Conservation (phyloP, 2,329 filamentous ascomycete species). For the Colletotrichum ledebouriae region DNA sequence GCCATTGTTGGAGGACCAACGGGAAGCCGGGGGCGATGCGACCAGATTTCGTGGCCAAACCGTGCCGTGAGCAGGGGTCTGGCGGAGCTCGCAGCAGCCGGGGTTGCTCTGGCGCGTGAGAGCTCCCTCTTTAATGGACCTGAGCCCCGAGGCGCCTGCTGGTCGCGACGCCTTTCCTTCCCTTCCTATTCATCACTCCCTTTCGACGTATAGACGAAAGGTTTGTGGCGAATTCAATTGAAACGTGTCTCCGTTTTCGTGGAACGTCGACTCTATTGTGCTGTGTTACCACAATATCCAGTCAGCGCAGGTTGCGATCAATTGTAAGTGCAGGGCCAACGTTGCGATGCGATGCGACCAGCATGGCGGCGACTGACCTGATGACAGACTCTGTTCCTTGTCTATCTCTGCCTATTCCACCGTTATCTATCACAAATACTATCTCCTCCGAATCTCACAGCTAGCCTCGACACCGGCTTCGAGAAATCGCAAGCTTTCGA, state of each 20-base stretch:
- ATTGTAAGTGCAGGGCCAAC: constrained; percentile 41
- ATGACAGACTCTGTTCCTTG: constrained; percentile 16
- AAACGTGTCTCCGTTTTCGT: not conserved
- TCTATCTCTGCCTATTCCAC: not conserved
- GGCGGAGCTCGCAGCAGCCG: constrained; percentile 37
- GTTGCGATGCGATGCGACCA: constrained; percentile 24
- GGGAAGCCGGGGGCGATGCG: constrained; percentile 40
- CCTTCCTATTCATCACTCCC: not conserved
- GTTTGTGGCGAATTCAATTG: not conserved
- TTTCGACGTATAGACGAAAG: not conserved
- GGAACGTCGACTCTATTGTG: not conserved
- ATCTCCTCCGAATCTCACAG: not conserved
- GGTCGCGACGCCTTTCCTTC: constrained; percentile 10
- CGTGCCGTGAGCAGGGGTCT: constrained; percentile 27
- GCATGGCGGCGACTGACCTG: constrained; percentile 19
- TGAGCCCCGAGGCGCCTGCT: constrained; percentile 31
- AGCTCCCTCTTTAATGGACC: constrained; percentile 37
- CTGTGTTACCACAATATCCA: constrained; percentile 5
- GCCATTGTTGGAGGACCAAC: constrained; percentile 26
- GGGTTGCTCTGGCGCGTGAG: constrained; percentile 31
- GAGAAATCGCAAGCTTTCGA: not conserved
- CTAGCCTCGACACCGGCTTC: not conserved
- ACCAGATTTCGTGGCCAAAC: constrained; percentile 29
- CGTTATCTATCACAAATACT: not conserved
- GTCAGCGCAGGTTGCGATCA: constrained; percentile 8